Percentiles rank a stretch among this genome's conserved stretches.
phyloP scores from a whole-genome alignment of 129 eudicot genomes.

The Kitagawia praeruptora region DNA sequence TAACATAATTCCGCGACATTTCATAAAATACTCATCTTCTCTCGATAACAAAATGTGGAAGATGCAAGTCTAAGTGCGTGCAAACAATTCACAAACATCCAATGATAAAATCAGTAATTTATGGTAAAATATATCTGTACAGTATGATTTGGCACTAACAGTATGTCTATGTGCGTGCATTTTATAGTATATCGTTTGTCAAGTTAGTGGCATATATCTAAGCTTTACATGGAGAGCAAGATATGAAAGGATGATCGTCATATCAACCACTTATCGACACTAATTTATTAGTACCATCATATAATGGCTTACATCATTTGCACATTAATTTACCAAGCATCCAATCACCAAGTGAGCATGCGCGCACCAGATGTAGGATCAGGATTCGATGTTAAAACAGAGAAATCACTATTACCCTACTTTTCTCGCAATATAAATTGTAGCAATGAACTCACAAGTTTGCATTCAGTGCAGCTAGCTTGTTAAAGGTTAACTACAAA shows the following conservation, averaged over 20 bases:
- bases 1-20: too few relatives aligned
- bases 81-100: not conserved
- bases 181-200: not conserved
- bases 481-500: constrained; percentile 1
- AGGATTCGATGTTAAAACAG: constrained; percentile 5
- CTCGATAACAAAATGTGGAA: not conserved
- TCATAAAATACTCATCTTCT: not conserved
- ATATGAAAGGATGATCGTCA: constrained; percentile 30
- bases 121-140: not conserved
- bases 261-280: constrained; percentile 28
- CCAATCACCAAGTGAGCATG: constrained; percentile 18
- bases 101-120: not conserved
- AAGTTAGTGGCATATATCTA: constrained; percentile 11
- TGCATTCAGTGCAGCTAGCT: constrained; percentile 9
- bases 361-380: constrained; percentile 18
- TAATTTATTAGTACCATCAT: not conserved
- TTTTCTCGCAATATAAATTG: constrained; percentile 20
- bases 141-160: not conserved
- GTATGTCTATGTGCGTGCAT: not conserved
- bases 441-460: not conserved
- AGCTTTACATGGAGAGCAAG: constrained; percentile 18
- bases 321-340: constrained; percentile 10
- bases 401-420: not conserved
- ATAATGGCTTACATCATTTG: constrained; percentile 39
- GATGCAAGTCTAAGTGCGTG: not conserved